Evolutionary conservation across 2,329 filamentous ascomycete species (phyloP).

Genomic region (Botrytis porri): DNA sequence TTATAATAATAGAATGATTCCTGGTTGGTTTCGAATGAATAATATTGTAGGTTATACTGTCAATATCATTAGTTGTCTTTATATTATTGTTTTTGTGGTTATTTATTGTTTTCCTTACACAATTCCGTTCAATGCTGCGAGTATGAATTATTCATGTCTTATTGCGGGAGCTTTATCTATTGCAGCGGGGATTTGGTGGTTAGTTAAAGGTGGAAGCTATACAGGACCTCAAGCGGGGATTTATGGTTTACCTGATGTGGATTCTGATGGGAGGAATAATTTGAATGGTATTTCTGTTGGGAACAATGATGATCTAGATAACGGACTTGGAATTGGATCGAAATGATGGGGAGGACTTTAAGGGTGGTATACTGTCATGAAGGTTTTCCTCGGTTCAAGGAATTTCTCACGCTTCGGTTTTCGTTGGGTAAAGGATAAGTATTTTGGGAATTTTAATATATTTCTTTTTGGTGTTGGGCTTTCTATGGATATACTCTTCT

Average conservation of each 20-base stretch:
- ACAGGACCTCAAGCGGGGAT: conserved; percentile 27
- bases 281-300: background rate
- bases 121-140: conserved; percentile 44
- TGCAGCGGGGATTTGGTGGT: conserved; percentile 45
- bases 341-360: background rate
- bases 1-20: conserved; percentile 43
- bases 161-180: conserved; percentile 46
- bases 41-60: conserved; percentile 48
- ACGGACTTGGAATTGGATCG: background rate
- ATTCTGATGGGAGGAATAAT: background rate
- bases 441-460: background rate
- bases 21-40: conserved; percentile 58
- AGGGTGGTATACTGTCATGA: too few relatives aligned
- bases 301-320: background rate
- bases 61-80: conserved; percentile 51
- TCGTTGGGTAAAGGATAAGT: background rate
- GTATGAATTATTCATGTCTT: conserved; percentile 53
- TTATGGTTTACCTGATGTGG: background rate
- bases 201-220: conserved; percentile 34
- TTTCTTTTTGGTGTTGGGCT: background rate
- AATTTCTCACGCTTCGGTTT: background rate
- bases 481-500: background rate
- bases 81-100: conserved; percentile 59
- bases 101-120: conserved; percentile 60
- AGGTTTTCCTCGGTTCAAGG: background rate